Evolutionary conservation across 23 red algal species (phyloP).

Genomic region (Gracilaria vermiculophylla): DNA sequence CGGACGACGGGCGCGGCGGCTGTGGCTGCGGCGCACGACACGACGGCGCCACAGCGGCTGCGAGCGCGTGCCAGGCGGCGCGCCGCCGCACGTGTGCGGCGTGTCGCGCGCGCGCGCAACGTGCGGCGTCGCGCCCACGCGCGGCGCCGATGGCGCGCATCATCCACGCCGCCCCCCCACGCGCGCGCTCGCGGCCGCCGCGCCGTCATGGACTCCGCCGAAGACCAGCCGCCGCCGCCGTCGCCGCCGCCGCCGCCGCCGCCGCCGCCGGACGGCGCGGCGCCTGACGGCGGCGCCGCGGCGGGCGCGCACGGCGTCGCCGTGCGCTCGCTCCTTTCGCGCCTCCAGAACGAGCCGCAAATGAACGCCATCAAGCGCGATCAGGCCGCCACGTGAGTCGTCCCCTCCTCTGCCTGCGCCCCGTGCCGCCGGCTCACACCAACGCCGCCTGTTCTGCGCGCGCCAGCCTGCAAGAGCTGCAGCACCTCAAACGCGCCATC

Average conservation of each 20-base stretch:
- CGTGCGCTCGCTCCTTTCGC: background rate
- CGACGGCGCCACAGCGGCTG: no score
- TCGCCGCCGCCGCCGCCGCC: background rate
- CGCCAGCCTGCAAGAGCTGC: background rate
- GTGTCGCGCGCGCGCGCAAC: background rate
- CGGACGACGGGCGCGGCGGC: no score
- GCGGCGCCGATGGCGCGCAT: no score
- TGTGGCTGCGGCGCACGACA: no score
- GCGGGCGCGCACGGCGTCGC: background rate
- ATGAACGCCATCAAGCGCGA: constrained; percentile 19
- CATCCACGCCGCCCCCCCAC: no score
- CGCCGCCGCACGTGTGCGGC: no score
- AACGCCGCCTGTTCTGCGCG: background rate
- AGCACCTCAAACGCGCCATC: background rate
- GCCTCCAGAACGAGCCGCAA: background rate
- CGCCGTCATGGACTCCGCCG: no score
- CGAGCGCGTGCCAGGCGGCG: no score
- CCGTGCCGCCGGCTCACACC: no score
- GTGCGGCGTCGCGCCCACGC: background rate
- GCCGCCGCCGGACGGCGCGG: no score
- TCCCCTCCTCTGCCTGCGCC: no score
- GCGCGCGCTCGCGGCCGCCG: no score
- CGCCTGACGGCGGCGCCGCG: background rate
- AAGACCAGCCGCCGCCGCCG: background rate
- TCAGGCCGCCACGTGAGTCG: constrained; percentile 19